Evolutionary conservation across 768 basidiomycete genomes (phyloP).

Genomic region (Pleurotus giganteus): DNA sequence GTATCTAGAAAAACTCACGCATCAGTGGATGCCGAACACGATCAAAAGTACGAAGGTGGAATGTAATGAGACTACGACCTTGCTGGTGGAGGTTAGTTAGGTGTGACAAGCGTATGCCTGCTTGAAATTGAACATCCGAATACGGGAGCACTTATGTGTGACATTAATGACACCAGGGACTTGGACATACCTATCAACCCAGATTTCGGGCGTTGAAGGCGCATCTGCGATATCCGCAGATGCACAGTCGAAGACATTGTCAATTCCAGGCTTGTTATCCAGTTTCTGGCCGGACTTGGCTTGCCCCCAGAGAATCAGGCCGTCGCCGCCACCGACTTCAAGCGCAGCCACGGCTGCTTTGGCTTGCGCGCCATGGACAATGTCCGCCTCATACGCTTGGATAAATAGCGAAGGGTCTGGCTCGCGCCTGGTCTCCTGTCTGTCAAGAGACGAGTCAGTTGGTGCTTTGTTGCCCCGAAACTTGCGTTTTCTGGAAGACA

Average conservation of each 20-base stretch:
- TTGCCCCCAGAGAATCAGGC: constrained; percentile 31
- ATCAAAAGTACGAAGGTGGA: constrained; percentile 24
- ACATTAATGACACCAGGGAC: constrained; percentile 11
- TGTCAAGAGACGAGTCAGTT: not conserved
- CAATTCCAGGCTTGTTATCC: not conserved
- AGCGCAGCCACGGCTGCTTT: constrained; percentile 34
- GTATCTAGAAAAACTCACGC: constrained; percentile 50
- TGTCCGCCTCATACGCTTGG: constrained; percentile 76
- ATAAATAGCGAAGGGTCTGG: constrained; percentile 42
- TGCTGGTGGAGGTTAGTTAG: constrained; percentile 1
- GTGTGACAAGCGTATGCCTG: no score
- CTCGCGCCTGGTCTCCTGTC: not conserved
- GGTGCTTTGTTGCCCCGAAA: not conserved
- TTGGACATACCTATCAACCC: constrained; percentile 82
- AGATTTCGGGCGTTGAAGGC: constrained; percentile 33
- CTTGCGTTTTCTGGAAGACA: constrained; percentile 8
- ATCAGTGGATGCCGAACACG: constrained; percentile 18
- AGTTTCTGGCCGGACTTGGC: not conserved
- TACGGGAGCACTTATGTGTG: no score
- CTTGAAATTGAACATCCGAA: no score
- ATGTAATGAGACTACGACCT: constrained; percentile 15
- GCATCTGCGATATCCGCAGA: constrained; percentile 21
- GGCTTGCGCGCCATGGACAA: constrained; percentile 54
- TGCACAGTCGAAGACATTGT: constrained; percentile 16
- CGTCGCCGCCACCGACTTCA: constrained; percentile 29